A percentile compares a stretch with the other conserved stretches of the same genome.
Conservation (phyloP, 2,329 filamentous ascomycete species). For the Endoconidiophora polonica region DNA sequence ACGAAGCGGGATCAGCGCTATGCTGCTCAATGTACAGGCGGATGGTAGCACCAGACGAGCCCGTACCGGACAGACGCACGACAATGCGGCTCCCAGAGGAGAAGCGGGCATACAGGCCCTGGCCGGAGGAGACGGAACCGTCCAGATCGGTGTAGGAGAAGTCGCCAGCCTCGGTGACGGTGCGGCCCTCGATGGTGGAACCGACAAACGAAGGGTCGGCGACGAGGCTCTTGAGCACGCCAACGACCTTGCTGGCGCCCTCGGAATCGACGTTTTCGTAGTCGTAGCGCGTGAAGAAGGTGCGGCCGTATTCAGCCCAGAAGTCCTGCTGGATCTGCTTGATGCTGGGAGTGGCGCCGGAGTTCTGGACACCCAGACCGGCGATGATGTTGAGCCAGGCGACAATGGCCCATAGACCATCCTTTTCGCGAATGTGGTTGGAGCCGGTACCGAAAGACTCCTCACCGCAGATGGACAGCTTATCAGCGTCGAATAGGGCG, state of each 20-base stretch:
- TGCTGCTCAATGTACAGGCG: constrained; percentile 96
- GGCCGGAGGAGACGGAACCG: constrained; percentile 85
- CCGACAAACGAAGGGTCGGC: constrained; percentile 60
- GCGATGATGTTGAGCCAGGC: constrained; percentile 99
- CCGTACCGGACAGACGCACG: constrained; percentile 85
- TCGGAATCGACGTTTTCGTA: constrained; percentile 91
- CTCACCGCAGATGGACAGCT: constrained; percentile 96
- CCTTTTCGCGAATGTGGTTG: constrained; percentile 98
- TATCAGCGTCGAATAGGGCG: constrained; percentile 81
- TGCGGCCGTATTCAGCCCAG: constrained; percentile 90
- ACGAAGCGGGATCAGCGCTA: constrained; percentile 63
- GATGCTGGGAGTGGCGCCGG: constrained; percentile 73
- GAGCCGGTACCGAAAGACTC: constrained; percentile 96
- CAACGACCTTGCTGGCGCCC: constrained; percentile 78
- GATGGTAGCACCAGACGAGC: constrained; percentile 89
- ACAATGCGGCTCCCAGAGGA: constrained; percentile 90
- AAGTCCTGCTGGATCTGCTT: constrained; percentile 93
- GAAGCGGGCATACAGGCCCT: constrained; percentile 89
- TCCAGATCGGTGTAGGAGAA: constrained; percentile 99
- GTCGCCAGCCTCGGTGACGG: constrained; percentile 79
- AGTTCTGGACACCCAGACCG: constrained; percentile 68
- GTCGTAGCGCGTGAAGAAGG: constrained; percentile 98
- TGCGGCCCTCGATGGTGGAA: constrained; percentile 63
- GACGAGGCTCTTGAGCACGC: constrained; percentile 63
- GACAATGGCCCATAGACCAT: constrained; percentile 91